Evolutionary conservation across 306 rosid species (phyloP).

Genomic region (Dryas alaskensis): DNA sequence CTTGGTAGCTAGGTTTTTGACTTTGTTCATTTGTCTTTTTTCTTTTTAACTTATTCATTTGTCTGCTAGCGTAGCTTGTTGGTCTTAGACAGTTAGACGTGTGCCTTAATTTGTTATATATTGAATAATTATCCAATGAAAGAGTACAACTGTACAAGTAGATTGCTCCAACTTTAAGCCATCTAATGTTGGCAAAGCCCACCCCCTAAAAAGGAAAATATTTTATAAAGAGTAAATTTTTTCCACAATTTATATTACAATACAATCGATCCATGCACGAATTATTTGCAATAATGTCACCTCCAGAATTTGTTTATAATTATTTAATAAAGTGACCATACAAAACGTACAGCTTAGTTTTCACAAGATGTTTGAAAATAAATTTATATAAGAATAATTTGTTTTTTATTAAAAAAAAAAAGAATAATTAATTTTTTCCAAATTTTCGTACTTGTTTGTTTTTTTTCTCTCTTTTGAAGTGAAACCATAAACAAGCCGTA

Average conservation of each 20-base stretch:
- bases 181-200: neutral
- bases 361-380: neutral
- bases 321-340: neutral
- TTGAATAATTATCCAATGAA: neutral
- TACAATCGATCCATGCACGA: too few species aligned
- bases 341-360: neutral
- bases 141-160: neutral
- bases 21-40: neutral
- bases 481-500: neutral
- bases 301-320: too few species aligned
- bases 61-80: neutral
- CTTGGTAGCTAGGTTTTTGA: neutral
- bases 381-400: neutral
- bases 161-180: conserved; percentile 7
- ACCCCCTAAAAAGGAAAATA: neutral
- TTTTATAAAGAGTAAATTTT: too few species aligned
- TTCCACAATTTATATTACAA: too few species aligned
- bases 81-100: neutral
- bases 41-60: neutral
- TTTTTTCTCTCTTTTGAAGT: neutral
- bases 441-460: neutral
- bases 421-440: neutral
- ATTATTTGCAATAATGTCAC: too few species aligned
- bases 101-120: neutral
- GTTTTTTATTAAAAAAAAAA: neutral